These are phyloP conservation scores for Trichoderma sp. DNA, from an alignment of 2,329 filamentous ascomycete species.

Conservation along the genomic window DNA sequence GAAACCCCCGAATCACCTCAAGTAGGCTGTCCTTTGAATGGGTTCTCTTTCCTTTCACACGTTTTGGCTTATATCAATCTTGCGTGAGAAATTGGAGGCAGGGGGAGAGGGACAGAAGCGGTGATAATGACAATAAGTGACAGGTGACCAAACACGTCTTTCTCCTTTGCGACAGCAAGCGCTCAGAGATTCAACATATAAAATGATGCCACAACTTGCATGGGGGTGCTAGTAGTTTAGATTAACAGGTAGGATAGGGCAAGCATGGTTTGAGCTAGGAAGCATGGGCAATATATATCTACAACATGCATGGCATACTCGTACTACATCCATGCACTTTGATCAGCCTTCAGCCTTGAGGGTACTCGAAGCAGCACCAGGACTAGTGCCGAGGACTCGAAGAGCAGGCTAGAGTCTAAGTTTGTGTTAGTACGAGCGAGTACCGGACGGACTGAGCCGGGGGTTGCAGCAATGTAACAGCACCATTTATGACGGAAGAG, in stretches of 20 bases:
- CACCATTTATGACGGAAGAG: background rate
- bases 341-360: background rate
- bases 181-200: background rate
- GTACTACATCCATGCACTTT: background rate
- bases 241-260: background rate
- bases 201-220: background rate
- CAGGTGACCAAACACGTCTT: background rate
- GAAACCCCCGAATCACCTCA: background rate
- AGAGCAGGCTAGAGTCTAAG: background rate
- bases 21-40: background rate
- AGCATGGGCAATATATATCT: slow-evolving; percentile 2
- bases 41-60: background rate
- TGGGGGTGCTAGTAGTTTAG: background rate
- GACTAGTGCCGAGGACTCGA: background rate
- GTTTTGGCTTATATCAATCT: background rate
- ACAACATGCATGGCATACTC: background rate
- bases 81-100: background rate
- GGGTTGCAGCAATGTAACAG: background rate
- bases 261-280: background rate
- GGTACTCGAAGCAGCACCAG: background rate
- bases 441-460: background rate
- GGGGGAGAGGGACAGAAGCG: background rate
- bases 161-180: background rate
- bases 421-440: background rate
- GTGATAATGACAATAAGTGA: background rate